These are phyloP conservation scores for Triticum monococcum DNA, from an alignment of 176 grass and related monocot genomes.

Conservation along the genomic window DNA sequence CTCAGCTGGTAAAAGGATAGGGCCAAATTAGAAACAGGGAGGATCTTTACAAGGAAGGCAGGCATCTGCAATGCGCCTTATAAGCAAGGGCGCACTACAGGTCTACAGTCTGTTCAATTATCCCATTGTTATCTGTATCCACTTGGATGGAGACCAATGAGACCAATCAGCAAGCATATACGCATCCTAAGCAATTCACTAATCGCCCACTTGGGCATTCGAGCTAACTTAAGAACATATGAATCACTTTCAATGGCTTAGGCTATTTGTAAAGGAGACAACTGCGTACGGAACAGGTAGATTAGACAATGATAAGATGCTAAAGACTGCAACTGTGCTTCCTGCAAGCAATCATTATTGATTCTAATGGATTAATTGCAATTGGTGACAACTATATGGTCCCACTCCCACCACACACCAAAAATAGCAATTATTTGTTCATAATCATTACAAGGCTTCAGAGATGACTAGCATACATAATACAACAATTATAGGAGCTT, in stretches of 20 bases:
- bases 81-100: background rate
- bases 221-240: background rate
- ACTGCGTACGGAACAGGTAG: background rate
- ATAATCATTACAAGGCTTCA: background rate
- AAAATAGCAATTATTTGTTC: background rate
- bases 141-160: background rate
- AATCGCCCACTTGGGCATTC: background rate
- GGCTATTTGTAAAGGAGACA: background rate
- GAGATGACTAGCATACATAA: background rate
- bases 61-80: slow-evolving; percentile 7
- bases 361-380: background rate
- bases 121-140: background rate
- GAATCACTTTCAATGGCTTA: background rate
- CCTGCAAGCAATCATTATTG: background rate
- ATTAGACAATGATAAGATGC: background rate
- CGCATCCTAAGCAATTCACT: slow-evolving; percentile 20
- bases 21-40: slow-evolving; percentile 6
- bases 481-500: background rate
- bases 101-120: background rate
- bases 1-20: slow-evolving; percentile 9
- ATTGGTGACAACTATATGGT: background rate
- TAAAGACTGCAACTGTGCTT: background rate
- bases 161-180: background rate
- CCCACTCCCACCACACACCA: background rate
- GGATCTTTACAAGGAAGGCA: background rate